Base-by-base conservation (phyloP, 352 stramenopile species). In the Phytophthora foliorum region DNA sequence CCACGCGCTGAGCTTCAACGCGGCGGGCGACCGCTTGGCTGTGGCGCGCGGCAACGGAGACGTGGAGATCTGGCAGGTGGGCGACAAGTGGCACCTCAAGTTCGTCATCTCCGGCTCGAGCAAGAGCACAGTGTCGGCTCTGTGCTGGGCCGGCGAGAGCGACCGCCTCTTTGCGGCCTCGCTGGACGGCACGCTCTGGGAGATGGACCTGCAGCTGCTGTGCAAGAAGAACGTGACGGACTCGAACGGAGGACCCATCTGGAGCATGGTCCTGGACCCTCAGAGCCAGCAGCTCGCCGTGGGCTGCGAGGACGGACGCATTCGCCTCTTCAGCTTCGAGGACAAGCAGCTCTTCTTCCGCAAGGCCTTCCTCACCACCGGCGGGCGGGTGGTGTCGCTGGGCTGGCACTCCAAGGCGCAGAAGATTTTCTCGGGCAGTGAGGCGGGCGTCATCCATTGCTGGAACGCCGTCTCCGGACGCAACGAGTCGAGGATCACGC, bases 271-370 rank as follows among this genome's bases (percentile, higher is more conserved):
- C 6, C 72, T 94, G 57, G 81, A 95, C 59, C 48, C 78, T n/a
- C 57, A 71, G 10, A 68, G 70, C 10, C 76, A 91, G 54, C 57
- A 86, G 29, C 67, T 97, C 22, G 93, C 91, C 2, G 79, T 97
- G 7, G 93, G 91, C 48, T 97, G 92, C 52, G 93, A 98, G 57
- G 92, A 98, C 61, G 93, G 93, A 36, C 82, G 88, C 67, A 88
- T 97, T n/a, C 89, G 90, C 16, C 65, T 98, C 24, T 98, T 98
- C 57, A 88, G 84, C 34, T 91, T 92, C 54, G 49, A 75, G 24
- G 67, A 92, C 53, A 77, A 89, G 29, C 75, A 93, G 54, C 29
- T 98, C 10, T 87, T 92, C 69, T 97, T 97, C 63, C 69, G 76
- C 55, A 96, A 95, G 68, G 84, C 80, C 14, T 93, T 98, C 31